Conservation (phyloP, 768 basidiomycete species). For the Chalciporus piperatus region DNA sequence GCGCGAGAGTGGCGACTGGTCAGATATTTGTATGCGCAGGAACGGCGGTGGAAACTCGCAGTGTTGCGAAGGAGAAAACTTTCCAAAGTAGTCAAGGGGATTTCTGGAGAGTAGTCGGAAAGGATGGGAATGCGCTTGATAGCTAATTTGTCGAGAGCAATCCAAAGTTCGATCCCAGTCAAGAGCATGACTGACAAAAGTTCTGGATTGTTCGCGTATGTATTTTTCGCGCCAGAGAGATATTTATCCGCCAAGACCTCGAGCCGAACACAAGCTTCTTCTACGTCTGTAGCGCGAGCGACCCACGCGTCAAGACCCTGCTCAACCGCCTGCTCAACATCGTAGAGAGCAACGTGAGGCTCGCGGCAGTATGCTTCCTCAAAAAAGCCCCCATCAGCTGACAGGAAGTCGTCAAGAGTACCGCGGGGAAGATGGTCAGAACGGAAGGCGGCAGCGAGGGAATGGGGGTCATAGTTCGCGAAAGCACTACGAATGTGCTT, state of each 20-base stretch:
- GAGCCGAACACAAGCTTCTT: slow-evolving; percentile 13
- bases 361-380: not conserved
- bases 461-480: not conserved
- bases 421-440: slow-evolving; percentile 4
- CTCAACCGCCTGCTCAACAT: slow-evolving; percentile 36
- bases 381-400: slow-evolving; percentile 5
- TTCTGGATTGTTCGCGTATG: slow-evolving; percentile 34
- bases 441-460: slow-evolving; percentile 5
- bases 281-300: not conserved
- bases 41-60: slow-evolving; percentile 26
- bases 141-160: slow-evolving; percentile 30
- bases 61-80: slow-evolving; percentile 26
- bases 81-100: slow-evolving; percentile 18
- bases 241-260: slow-evolving; percentile 25
- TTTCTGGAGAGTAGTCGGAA: slow-evolving; percentile 30
- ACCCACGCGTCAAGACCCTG: slow-evolving; percentile 35
- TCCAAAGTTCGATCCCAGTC: slow-evolving; percentile 32
- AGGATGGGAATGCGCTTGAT: slow-evolving; percentile 26
- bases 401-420: slow-evolving; percentile 15
- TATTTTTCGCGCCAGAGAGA: slow-evolving; percentile 15
- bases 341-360: slow-evolving; percentile 26
- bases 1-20: slow-evolving; percentile 22
- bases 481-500: slow-evolving; percentile 28
- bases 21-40: slow-evolving; percentile 30
- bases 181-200: slow-evolving; percentile 39